phyloP scores from a whole-genome alignment of 2,329 filamentous ascomycete species.

The Dothideomycetes sp. region DNA sequence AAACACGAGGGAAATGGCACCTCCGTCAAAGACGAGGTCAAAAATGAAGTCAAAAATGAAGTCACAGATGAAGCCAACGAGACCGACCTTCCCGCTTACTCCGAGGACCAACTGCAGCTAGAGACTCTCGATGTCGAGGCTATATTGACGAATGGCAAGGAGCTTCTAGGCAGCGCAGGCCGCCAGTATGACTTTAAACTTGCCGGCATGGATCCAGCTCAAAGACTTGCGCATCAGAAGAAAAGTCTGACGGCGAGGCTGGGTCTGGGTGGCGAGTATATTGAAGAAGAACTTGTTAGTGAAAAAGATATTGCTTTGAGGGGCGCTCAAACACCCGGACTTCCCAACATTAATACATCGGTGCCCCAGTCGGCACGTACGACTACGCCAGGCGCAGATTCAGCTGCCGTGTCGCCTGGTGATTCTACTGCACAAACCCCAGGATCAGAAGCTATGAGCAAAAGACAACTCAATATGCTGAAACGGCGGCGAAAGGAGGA shows the following conservation, averaged over 20 bases:
- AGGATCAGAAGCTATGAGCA: constrained; percentile 69
- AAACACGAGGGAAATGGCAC: constrained; percentile 33
- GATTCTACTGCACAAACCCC: constrained; percentile 33
- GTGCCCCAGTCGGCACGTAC: not conserved
- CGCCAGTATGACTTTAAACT: constrained; percentile 76
- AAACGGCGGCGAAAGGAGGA: constrained; percentile 91
- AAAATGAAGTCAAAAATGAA: constrained; percentile 48
- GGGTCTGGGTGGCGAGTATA: constrained; percentile 72
- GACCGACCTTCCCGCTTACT: constrained; percentile 17
- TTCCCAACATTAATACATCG: constrained; percentile 42
- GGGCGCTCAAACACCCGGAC: constrained; percentile 29
- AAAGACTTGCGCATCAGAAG: constrained; percentile 76
- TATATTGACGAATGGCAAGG: constrained; percentile 73
- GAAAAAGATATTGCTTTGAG: constrained; percentile 46
- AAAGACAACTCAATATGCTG: constrained; percentile 84
- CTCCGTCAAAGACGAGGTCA: constrained; percentile 30
- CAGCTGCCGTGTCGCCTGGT: constrained; percentile 19
- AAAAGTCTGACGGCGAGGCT: constrained; percentile 74
- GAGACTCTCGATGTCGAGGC: constrained; percentile 65
- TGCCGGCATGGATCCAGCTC: constrained; percentile 68
- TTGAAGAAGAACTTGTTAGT: constrained; percentile 72
- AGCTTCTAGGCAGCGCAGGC: constrained; percentile 70
- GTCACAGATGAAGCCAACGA: no score
- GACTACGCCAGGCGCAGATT: constrained; percentile 5
- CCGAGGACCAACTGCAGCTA: constrained; percentile 58